Percentiles rank a stretch among this genome's conserved stretches.
phyloP scores from a whole-genome alignment of 257 asterid genomes.

The Solanum acaule region DNA sequence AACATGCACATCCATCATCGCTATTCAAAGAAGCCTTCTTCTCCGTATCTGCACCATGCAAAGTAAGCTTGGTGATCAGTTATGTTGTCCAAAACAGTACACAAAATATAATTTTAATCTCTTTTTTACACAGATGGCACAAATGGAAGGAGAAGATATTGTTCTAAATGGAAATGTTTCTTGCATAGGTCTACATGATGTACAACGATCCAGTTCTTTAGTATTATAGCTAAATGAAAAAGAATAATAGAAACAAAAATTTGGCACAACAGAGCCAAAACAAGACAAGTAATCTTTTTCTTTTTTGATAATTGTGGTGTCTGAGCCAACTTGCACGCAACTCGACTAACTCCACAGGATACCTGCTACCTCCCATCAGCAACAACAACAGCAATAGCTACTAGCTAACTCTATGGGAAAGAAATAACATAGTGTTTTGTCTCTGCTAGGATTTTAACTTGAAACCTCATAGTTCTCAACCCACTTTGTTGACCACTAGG shows the following conservation, averaged over 20 bases:
- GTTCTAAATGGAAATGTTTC: background rate
- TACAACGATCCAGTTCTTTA: background rate
- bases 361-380: background rate
- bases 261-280: background rate
- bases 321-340: background rate
- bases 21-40: slow-evolving; percentile 39
- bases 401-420: background rate
- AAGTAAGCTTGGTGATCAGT: background rate
- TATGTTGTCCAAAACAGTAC: background rate
- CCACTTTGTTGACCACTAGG: background rate
- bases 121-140: no score
- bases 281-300: background rate
- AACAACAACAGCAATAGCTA: no score
- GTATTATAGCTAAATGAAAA: background rate
- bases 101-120: background rate
- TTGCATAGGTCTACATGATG: background rate
- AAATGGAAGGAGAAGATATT: background rate
- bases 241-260: background rate
- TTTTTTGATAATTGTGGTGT: background rate
- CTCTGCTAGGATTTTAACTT: background rate
- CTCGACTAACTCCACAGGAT: background rate
- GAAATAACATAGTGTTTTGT: background rate
- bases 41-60: slow-evolving; percentile 33
- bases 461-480: no score
- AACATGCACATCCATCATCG: background rate